Percentiles rank a stretch among this genome's conserved stretches.
Evolutionary conservation across 2,329 filamentous ascomycete species (phyloP).

Genomic region (Metarhizium anisopliae): DNA sequence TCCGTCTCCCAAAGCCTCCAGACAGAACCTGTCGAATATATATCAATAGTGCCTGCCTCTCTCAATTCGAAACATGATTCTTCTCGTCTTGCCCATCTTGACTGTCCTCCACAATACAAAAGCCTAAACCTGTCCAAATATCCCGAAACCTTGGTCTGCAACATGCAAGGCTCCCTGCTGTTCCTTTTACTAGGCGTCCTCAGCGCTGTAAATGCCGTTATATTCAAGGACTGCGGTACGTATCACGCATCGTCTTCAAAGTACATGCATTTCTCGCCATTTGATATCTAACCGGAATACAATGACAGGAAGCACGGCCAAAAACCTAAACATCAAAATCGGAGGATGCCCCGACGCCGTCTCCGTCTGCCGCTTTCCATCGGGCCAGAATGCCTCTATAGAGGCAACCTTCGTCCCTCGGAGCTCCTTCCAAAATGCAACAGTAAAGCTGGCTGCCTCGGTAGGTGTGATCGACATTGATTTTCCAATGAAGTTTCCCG

Average conservation of each 20-base stretch:
- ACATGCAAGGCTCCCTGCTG: neutral
- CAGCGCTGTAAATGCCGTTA: neutral
- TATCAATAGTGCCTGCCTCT: too few species aligned
- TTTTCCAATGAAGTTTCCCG: neutral
- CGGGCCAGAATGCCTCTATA: neutral
- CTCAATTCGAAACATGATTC: too few species aligned
- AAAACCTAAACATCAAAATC: conserved; percentile 3
- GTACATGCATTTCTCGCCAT: neutral
- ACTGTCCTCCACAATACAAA: too few species aligned
- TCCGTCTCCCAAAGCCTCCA: too few species aligned
- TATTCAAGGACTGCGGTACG: conserved; percentile 2
- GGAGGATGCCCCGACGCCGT: conserved; percentile 4
- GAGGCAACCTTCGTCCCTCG: neutral
- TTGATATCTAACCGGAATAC: neutral
- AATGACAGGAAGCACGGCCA: conserved; percentile 1
- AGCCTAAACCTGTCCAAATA: too few species aligned
- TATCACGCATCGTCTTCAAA: neutral
- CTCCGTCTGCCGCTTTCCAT: neutral
- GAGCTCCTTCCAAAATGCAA: neutral
- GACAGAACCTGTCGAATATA: too few species aligned
- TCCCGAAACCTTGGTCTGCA: neutral
- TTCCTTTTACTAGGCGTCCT: neutral
- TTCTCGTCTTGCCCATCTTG: too few species aligned
- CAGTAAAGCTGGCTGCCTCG: neutral
- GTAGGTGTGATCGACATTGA: neutral